Percentiles rank a stretch among this genome's conserved stretches.
Conservation (phyloP, 1,284 basidiomycete species). For the Papiliotrema terrestris region DNA sequence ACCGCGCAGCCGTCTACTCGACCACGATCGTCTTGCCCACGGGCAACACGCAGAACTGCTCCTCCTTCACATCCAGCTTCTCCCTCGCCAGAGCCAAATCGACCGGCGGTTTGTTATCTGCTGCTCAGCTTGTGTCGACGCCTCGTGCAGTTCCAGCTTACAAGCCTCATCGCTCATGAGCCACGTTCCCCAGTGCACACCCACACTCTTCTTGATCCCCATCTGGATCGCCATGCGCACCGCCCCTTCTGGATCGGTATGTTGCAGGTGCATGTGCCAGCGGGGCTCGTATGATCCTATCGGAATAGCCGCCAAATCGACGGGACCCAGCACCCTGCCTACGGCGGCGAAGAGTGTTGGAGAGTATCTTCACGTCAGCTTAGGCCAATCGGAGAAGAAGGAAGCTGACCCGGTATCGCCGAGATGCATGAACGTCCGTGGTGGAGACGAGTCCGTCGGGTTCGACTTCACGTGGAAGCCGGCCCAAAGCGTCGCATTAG, state of each 20-base stretch:
- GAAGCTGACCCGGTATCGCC: slow-evolving; percentile 44
- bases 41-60: slow-evolving; percentile 33
- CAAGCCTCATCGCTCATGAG: slow-evolving; percentile 50
- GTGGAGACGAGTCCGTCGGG: slow-evolving; percentile 9
- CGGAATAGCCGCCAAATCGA: slow-evolving; percentile 51
- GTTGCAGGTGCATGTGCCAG: slow-evolving; percentile 50
- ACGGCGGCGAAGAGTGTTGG: slow-evolving; percentile 49
- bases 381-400: background rate
- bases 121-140: background rate
- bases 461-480: slow-evolving; percentile 47
- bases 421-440: slow-evolving; percentile 49
- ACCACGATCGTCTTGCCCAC: slow-evolving; percentile 41
- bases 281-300: slow-evolving; percentile 51
- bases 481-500: slow-evolving; percentile 52
- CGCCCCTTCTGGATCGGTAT: slow-evolving; percentile 50
- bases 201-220: slow-evolving; percentile 41
- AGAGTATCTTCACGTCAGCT: slow-evolving; percentile 44
- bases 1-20: slow-evolving; percentile 14
- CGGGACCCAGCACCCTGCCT: slow-evolving; percentile 49
- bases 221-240: slow-evolving; percentile 47
- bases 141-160: slow-evolving; percentile 18
- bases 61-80: slow-evolving; percentile 31
- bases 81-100: slow-evolving; percentile 37
- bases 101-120: slow-evolving; percentile 41
- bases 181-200: slow-evolving; percentile 54